Percentiles rank a stretch among this genome's conserved stretches.
phyloP scores from a whole-genome alignment of 1,139 yeast genomes.

The Debaryomyces coudertii region DNA sequence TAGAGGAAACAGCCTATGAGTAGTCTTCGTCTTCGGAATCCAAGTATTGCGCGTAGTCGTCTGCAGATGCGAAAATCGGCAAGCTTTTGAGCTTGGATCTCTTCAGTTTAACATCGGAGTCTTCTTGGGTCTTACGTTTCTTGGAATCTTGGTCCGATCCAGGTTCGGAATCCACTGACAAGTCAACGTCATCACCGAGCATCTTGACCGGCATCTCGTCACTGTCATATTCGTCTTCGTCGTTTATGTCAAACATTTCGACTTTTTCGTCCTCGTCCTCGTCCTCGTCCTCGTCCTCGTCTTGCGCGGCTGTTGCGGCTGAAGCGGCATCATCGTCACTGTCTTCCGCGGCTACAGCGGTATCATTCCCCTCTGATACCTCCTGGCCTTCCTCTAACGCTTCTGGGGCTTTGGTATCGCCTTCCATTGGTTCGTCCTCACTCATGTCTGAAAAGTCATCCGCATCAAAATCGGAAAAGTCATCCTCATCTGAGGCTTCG shows the following conservation, averaged over 20 bases:
- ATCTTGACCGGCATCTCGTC: slow-evolving; percentile 33
- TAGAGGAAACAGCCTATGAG: slow-evolving; percentile 18
- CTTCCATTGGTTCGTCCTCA: slow-evolving; percentile 31
- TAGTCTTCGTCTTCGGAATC: slow-evolving; percentile 61
- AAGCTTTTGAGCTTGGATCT: slow-evolving; percentile 64
- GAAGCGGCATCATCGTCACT: slow-evolving; percentile 12
- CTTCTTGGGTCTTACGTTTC: slow-evolving; percentile 25
- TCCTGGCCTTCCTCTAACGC: slow-evolving; percentile 4
- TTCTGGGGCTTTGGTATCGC: slow-evolving; percentile 27
- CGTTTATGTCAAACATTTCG: slow-evolving; percentile 34
- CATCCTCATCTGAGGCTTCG: slow-evolving; percentile 56
- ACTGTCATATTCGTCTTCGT: slow-evolving; percentile 43
- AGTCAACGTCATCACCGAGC: slow-evolving; percentile 21
- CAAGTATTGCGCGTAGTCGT: slow-evolving; percentile 80
- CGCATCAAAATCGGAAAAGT: slow-evolving; percentile 53
- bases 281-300: slow-evolving; percentile 19
- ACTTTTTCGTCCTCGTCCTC: slow-evolving; percentile 25
- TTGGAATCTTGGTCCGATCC: slow-evolving; percentile 18
- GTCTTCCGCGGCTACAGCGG: slow-evolving; percentile 10
- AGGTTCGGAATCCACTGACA: background rate
- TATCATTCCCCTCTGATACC: slow-evolving; percentile 14
- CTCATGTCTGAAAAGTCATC: slow-evolving; percentile 38
- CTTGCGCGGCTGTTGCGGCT: slow-evolving; percentile 10
- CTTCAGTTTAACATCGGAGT: slow-evolving; percentile 44
- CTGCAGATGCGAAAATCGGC: slow-evolving; percentile 89